A percentile compares a stretch with the other conserved stretches of the same genome.
Evolutionary conservation across 768 basidiomycete genomes (phyloP).

Genomic region (Austroboletus eburneus): DNA sequence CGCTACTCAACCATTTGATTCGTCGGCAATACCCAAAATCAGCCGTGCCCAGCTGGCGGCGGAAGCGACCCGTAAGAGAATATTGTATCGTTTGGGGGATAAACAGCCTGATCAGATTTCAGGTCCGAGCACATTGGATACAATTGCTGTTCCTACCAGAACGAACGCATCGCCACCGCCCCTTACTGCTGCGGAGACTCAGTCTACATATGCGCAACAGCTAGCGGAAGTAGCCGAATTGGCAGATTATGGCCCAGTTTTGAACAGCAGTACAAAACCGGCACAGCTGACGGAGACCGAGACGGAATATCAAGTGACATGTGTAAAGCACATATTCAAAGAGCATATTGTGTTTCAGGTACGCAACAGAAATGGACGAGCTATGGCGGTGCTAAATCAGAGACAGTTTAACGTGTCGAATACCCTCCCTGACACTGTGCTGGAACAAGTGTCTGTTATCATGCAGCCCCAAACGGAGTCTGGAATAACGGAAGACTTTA

Average conservation of each 20-base stretch:
- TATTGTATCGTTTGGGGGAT: constrained; percentile 5
- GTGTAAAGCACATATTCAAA: constrained; percentile 95
- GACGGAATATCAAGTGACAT: constrained; percentile 96
- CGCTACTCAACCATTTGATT: constrained; percentile 72
- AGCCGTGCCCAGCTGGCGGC: constrained; percentile 89
- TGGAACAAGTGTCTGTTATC: constrained; percentile 91
- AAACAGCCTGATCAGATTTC: constrained; percentile 6
- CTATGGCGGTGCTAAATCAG: constrained; percentile 5
- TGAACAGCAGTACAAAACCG: constrained; percentile 80
- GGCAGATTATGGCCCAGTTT: constrained; percentile 74
- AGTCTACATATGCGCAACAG: constrained; percentile 83
- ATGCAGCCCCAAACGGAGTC: constrained; percentile 79
- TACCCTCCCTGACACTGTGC: constrained; percentile 90
- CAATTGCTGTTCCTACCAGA: constrained; percentile 70
- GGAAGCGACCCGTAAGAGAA: constrained; percentile 73
- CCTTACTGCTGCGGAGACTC: constrained; percentile 82
- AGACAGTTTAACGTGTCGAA: constrained; percentile 93
- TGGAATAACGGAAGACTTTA: constrained; percentile 88
- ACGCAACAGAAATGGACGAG: constrained; percentile 18
- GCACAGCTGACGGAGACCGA: constrained; percentile 90
- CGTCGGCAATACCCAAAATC: constrained; percentile 85
- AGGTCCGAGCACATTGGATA: constrained; percentile 87
- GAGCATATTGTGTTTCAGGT: constrained; percentile 98
- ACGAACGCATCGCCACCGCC: constrained; percentile 59
- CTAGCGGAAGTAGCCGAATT: constrained; percentile 86